These are phyloP conservation scores for Boletus sensibilis DNA, from an alignment of 768 basidiomycete species.

Conservation along the genomic window DNA sequence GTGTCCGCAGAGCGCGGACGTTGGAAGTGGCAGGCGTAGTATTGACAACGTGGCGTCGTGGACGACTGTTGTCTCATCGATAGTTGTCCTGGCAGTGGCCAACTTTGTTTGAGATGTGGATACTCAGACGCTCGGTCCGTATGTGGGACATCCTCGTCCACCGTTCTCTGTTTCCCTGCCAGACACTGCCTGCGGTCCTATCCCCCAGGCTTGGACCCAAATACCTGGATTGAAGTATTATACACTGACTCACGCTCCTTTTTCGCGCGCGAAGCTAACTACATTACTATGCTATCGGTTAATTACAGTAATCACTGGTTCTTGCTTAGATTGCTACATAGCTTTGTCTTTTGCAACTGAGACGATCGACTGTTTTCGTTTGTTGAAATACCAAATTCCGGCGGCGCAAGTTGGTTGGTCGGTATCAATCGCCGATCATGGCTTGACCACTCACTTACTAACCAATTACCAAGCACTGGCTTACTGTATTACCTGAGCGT, in stretches of 20 bases:
- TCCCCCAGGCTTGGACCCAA: no score
- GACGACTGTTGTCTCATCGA: slow-evolving; percentile 1
- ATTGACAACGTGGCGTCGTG: slow-evolving; percentile 1
- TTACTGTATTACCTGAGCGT: slow-evolving; percentile 9
- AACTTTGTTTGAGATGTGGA: slow-evolving; percentile 9
- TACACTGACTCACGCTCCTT: neutral
- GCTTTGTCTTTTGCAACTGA: slow-evolving; percentile 12
- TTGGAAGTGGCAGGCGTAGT: slow-evolving; percentile 1
- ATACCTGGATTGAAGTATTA: no score
- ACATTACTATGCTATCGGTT: slow-evolving; percentile 7
- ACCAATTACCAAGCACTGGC: slow-evolving; percentile 10
- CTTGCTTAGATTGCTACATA: slow-evolving; percentile 11
- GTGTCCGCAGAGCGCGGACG: slow-evolving; percentile 15
- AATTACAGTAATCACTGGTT: neutral
- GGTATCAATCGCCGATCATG: no score
- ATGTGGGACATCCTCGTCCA: neutral
- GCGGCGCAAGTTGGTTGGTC: neutral
- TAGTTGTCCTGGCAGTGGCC: slow-evolving; percentile 1
- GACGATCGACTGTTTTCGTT: slow-evolving; percentile 2
- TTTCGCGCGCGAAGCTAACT: neutral
- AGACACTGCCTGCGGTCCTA: neutral
- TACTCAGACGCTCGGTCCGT: neutral
- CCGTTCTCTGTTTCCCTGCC: neutral
- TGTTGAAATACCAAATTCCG: neutral
- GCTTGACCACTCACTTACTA: slow-evolving; percentile 7